Evolutionary conservation across 2,329 filamentous ascomycete species (phyloP), one percentile per base, ranked within the genome.

Genomic region (Sarocladiaceae sp.): DNA sequence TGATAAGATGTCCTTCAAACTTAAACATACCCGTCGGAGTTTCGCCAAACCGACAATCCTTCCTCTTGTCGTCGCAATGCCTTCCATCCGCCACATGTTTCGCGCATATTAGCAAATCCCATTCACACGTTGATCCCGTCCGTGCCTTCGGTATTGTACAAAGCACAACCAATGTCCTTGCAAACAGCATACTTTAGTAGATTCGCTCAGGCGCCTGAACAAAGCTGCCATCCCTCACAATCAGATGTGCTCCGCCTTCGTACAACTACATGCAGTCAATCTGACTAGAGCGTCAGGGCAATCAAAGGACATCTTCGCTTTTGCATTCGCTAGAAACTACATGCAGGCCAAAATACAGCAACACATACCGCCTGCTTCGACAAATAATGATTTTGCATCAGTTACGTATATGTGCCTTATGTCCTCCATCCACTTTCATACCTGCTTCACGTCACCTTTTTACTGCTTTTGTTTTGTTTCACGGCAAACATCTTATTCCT

Each of bases 281-380:
- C n/a, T n/a, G n/a, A n/a, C n/a, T n/a, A n/a, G n/a, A n/a, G n/a
- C n/a, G n/a, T n/a, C n/a, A n/a, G n/a, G n/a, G n/a, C n/a, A n/a
- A n/a, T n/a, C n/a, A n/a, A n/a, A n/a, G n/a, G n/a, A n/a, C n/a
- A n/a, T n/a, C n/a, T n/a, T 22, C 23, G 5, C 15, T 40, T 20
- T 28, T 46, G 44, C 44, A 48, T 48, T 48, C 44, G 44, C 44
- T 48, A 26, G 12, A n/a, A n/a, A 46, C 37, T 22, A 40, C 37
- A n/a, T n/a, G n/a, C 23, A 22, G 20, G 37, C 37, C 23, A 17
- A 17, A 40, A 20, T 23, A 15, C 40, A 44, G 17, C 40, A 26
- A 20, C n/a, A n/a, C n/a, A n/a, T n/a, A 10, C 29, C 29, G 44
- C 23, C 40, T 15, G 5, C 40, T 29, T 25, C 40, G 17, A 10